phyloP scores from a whole-genome alignment of 176 grass and related monocot genomes.

The Pontederia crassipes region DNA sequence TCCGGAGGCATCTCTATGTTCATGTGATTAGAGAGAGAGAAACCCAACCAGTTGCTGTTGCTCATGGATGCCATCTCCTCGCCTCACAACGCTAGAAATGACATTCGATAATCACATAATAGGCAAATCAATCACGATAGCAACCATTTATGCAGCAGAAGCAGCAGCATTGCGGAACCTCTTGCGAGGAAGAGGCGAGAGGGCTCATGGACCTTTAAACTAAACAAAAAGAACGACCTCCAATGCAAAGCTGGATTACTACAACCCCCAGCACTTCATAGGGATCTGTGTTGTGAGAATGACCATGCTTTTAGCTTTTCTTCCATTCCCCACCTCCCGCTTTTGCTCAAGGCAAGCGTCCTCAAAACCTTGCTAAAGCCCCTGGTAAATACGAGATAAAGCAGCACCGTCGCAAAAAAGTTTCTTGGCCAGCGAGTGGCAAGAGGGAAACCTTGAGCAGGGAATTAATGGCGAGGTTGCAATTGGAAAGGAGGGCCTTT shows the following conservation, averaged over 20 bases:
- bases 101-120: no score
- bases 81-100: background rate
- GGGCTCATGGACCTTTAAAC: no score
- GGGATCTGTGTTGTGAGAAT: slow-evolving; percentile 53
- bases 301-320: slow-evolving; percentile 8
- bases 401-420: background rate
- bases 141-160: no score
- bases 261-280: slow-evolving; percentile 17
- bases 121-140: no score
- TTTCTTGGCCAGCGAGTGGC: slow-evolving; percentile 2
- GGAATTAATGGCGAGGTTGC: slow-evolving; percentile 30
- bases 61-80: slow-evolving; percentile 38
- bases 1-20: slow-evolving; percentile 34
- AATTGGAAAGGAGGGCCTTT: slow-evolving; percentile 23
- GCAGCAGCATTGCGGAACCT: no score
- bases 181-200: no score
- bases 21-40: slow-evolving; percentile 71
- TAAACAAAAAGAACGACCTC: slow-evolving; percentile 1
- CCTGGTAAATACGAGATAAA: background rate
- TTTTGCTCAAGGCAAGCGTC: slow-evolving; percentile 18
- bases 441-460: slow-evolving; percentile 14
- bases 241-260: no score
- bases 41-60: slow-evolving; percentile 61
- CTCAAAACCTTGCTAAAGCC: slow-evolving; percentile 22
- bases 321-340: slow-evolving; percentile 6